A percentile compares a stretch with the other conserved stretches of the same genome.
Evolutionary conservation across 1,284 basidiomycete genomes (phyloP).

Genomic region (Ganoderma meredithae): DNA sequence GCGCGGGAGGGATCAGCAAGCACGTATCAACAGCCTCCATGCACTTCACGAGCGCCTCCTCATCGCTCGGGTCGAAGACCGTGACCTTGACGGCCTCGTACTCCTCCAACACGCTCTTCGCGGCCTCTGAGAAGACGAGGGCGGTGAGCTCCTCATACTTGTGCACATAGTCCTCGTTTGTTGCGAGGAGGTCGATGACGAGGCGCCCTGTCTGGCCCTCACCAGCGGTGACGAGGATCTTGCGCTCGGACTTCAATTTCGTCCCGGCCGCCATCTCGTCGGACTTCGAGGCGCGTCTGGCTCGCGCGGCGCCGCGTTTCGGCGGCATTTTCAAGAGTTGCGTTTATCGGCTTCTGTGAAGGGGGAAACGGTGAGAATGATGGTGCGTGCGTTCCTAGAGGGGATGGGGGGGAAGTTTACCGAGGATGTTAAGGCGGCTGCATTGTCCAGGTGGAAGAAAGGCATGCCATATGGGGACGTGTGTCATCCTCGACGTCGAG

Average conservation of each 20-base stretch:
- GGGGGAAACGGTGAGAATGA: neutral
- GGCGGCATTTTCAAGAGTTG: neutral
- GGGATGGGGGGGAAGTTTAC: neutral
- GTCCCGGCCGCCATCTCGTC: neutral
- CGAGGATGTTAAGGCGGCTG: too few relatives aligned
- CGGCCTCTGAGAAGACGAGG: conserved; percentile 28
- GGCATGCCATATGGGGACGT: too few relatives aligned
- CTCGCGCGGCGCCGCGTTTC: neutral
- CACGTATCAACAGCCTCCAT: conserved; percentile 32
- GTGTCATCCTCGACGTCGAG: neutral
- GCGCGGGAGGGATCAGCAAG: conserved; percentile 35
- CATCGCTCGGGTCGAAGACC: conserved; percentile 30
- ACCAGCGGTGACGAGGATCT: conserved; percentile 33
- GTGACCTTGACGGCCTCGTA: conserved; percentile 29
- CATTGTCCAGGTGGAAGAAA: too few relatives aligned
- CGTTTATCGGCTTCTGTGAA: neutral
- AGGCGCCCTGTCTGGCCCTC: conserved; percentile 38
- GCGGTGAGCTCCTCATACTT: conserved; percentile 33
- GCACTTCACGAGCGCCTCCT: conserved; percentile 26
- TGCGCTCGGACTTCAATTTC: neutral
- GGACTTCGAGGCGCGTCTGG: neutral
- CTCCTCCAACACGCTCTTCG: conserved; percentile 26
- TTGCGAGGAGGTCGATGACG: conserved; percentile 34
- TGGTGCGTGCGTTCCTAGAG: neutral
- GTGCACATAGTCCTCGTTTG: conserved; percentile 26